Percentiles rank a stretch among this genome's conserved stretches.
phyloP scores from a whole-genome alignment of 495 filamentous ascomycete species.

The Rhizodiscina lignyota region DNA sequence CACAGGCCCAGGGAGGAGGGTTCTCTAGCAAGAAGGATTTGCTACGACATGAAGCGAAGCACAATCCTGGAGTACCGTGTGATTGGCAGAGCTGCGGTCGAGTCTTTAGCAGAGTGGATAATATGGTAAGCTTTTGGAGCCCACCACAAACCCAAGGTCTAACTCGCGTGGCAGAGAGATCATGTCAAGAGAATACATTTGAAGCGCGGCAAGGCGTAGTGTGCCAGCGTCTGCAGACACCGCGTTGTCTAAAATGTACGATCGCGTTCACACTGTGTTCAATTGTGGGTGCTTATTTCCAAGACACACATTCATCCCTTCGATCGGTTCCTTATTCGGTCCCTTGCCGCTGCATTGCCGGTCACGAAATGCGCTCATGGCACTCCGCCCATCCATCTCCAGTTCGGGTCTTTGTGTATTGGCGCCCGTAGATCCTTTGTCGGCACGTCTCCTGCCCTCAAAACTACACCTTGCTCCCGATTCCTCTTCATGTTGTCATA shows the following conservation, averaged over 20 bases:
- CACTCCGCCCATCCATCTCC: no score
- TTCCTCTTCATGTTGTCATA: constrained; percentile 52
- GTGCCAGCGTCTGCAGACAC: no score
- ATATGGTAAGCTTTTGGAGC: constrained; percentile 29
- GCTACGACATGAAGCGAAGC: constrained; percentile 43
- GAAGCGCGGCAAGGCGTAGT: no score
- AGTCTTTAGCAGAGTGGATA: constrained; percentile 46
- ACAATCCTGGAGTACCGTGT: constrained; percentile 41
- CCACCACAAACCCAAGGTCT: constrained; percentile 11
- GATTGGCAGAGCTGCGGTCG: constrained; percentile 40
- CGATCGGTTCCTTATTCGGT: no score
- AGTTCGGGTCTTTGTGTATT: no score
- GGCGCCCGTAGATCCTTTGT: no score
- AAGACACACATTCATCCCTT: no score
- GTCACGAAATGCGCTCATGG: no score
- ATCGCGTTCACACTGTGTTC: no score
- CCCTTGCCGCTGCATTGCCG: no score
- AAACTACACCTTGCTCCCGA: constrained; percentile 36
- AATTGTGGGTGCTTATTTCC: no score
- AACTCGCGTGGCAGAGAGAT: constrained; percentile 18
- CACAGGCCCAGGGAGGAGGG: constrained; percentile 35
- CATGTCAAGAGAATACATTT: constrained; percentile 24
- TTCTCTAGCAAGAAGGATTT: constrained; percentile 51
- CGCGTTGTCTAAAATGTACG: no score
- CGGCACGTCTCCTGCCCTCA: constrained; percentile 48